Percentiles rank a stretch among this genome's conserved stretches.
Evolutionary conservation across 2,329 filamentous ascomycete genomes (phyloP).

Genomic region (Epichloe sibirici): DNA sequence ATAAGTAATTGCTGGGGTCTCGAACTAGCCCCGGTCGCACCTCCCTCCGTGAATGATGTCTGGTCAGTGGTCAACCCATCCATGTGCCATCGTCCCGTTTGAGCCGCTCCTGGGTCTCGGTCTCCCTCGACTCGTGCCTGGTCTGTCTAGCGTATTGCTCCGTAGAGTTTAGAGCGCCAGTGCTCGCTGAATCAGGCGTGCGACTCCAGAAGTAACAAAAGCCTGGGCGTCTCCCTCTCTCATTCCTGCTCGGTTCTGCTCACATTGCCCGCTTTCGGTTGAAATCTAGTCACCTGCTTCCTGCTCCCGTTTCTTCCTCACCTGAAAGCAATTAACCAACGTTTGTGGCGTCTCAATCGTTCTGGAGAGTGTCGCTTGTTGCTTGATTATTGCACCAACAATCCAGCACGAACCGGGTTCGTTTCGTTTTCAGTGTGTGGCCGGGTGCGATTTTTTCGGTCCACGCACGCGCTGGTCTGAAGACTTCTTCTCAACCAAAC

Average conservation of each 20-base stretch:
- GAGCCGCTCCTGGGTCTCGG: background rate
- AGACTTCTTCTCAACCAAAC: background rate
- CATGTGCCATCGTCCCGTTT: too few relatives aligned
- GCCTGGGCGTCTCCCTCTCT: background rate
- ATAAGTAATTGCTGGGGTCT: background rate
- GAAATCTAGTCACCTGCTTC: background rate
- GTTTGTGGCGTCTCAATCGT: too few relatives aligned
- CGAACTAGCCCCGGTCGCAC: background rate
- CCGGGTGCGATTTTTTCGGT: too few relatives aligned
- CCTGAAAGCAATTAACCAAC: too few relatives aligned
- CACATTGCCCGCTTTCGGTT: background rate
- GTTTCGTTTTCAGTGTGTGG: too few relatives aligned
- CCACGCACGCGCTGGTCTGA: background rate
- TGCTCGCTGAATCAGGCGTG: too few relatives aligned
- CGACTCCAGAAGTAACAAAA: conserved; percentile 1
- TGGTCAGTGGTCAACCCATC: too few relatives aligned
- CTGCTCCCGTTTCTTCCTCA: background rate
- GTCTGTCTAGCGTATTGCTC: background rate
- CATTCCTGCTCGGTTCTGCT: background rate
- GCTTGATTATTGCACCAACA: background rate
- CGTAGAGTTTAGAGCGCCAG: background rate
- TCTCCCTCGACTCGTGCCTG: background rate
- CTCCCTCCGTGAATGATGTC: background rate
- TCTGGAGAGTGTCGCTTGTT: background rate
- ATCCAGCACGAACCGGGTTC: background rate